These are phyloP conservation scores for Zarea fungicola DNA, from an alignment of 2,329 filamentous ascomycete species.

Conservation along the genomic window DNA sequence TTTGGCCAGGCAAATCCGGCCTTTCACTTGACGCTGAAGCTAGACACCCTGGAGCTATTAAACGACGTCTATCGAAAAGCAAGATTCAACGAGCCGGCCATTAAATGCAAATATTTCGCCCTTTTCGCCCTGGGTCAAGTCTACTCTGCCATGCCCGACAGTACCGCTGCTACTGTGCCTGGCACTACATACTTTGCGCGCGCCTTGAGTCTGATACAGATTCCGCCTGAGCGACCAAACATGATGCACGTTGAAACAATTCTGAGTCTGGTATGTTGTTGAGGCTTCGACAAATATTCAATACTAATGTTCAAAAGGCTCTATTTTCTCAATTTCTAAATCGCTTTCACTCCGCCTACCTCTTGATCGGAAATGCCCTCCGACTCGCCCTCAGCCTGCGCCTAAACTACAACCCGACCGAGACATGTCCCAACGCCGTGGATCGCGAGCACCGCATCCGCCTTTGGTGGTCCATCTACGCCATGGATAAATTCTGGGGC, in stretches of 20 bases:
- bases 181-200: not conserved
- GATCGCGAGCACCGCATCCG: not conserved
- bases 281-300: not conserved
- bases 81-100: not conserved
- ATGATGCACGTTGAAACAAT: not conserved
- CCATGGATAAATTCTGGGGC: not conserved
- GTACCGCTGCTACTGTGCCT: not conserved
- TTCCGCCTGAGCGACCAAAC: not conserved
- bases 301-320: too few species aligned
- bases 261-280: not conserved
- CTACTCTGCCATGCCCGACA: not conserved
- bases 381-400: not conserved
- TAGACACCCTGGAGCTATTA: not conserved
- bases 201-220: not conserved
- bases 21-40: not conserved
- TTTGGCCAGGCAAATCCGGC: not conserved
- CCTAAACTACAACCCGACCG: not conserved
- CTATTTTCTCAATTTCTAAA: not conserved
- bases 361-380: not conserved
- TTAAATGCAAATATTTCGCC: not conserved
- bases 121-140: not conserved
- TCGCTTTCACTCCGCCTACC: constrained; percentile 1
- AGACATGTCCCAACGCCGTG: not conserved
- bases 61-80: not conserved
- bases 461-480: not conserved